Evolutionary conservation across 352 stramenopile genomes (phyloP).

Genomic region (Pseudoperonospora humuli): DNA sequence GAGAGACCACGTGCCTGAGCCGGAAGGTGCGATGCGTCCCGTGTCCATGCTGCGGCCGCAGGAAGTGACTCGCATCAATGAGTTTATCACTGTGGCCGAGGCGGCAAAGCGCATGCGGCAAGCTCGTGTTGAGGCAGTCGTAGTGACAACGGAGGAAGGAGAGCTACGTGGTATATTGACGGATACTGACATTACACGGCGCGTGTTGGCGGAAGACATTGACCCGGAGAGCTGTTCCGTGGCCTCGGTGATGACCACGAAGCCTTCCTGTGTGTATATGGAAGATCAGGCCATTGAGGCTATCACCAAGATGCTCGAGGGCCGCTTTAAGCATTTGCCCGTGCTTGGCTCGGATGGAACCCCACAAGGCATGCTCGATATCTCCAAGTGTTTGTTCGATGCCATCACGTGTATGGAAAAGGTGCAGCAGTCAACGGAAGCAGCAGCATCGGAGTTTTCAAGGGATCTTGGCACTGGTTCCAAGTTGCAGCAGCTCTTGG

Average conservation of each 20-base stretch:
- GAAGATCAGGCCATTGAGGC: constrained; percentile 80
- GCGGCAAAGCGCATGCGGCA: constrained; percentile 75
- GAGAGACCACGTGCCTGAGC: constrained; percentile 40
- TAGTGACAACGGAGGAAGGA: constrained; percentile 77
- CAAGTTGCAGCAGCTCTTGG: constrained; percentile 62
- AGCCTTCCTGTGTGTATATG: constrained; percentile 69
- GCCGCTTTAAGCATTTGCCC: constrained; percentile 82
- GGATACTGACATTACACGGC: constrained; percentile 79
- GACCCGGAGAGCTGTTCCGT: constrained; percentile 75
- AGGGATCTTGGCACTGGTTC: constrained; percentile 62
- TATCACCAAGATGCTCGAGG: constrained; percentile 86
- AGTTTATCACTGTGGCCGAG: constrained; percentile 82
- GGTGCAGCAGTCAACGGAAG: constrained; percentile 80
- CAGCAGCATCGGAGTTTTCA: constrained; percentile 70
- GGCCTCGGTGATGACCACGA: constrained; percentile 77
- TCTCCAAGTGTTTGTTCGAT: constrained; percentile 86
- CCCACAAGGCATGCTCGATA: constrained; percentile 82
- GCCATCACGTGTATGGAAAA: constrained; percentile 83
- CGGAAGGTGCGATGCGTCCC: constrained; percentile 58
- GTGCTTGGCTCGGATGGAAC: constrained; percentile 64
- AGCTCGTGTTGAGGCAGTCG: constrained; percentile 76
- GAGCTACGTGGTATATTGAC: constrained; percentile 81
- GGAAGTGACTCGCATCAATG: constrained; percentile 75
- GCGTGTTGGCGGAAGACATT: constrained; percentile 73
- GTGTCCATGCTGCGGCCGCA: constrained; percentile 76